Evolutionary conservation across 2,329 filamentous ascomycete genomes (phyloP).

Genomic region (Trichophyton simii): DNA sequence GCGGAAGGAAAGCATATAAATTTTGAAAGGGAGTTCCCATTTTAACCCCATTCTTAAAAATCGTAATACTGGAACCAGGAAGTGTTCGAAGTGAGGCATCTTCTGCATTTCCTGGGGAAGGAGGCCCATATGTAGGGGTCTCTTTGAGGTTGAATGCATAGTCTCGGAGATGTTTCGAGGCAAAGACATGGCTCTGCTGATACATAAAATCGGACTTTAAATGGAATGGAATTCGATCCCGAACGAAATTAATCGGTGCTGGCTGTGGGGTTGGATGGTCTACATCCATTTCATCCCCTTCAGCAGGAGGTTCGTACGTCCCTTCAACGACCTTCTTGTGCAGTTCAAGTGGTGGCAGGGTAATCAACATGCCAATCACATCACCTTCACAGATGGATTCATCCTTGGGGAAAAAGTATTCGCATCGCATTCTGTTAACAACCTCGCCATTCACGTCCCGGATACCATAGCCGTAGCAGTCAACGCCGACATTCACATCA

Average conservation of each 20-base stretch:
- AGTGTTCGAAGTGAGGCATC: slow-evolving; percentile 70
- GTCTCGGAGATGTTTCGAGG: slow-evolving; percentile 78
- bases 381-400: slow-evolving; percentile 79
- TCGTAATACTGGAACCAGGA: slow-evolving; percentile 70
- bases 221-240: slow-evolving; percentile 86
- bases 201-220: slow-evolving; percentile 92
- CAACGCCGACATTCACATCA: slow-evolving; percentile 58
- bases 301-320: slow-evolving; percentile 74
- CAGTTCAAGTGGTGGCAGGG: slow-evolving; percentile 68
- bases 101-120: slow-evolving; percentile 51
- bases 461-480: slow-evolving; percentile 90
- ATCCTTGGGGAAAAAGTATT: slow-evolving; percentile 68
- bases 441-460: slow-evolving; percentile 84
- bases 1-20: slow-evolving; percentile 80
- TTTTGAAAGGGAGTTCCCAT: slow-evolving; percentile 82
- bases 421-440: slow-evolving; percentile 85
- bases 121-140: slow-evolving; percentile 35
- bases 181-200: slow-evolving; percentile 52
- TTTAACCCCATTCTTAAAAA: slow-evolving; percentile 83
- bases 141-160: slow-evolving; percentile 36
- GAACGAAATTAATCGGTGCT: slow-evolving; percentile 68
- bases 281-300: slow-evolving; percentile 31
- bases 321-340: slow-evolving; percentile 83
- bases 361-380: slow-evolving; percentile 86
- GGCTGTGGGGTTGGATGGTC: slow-evolving; percentile 23